Evolutionary conservation across 2,329 filamentous ascomycete species (phyloP).

Genomic region (Fusarium nanum): DNA sequence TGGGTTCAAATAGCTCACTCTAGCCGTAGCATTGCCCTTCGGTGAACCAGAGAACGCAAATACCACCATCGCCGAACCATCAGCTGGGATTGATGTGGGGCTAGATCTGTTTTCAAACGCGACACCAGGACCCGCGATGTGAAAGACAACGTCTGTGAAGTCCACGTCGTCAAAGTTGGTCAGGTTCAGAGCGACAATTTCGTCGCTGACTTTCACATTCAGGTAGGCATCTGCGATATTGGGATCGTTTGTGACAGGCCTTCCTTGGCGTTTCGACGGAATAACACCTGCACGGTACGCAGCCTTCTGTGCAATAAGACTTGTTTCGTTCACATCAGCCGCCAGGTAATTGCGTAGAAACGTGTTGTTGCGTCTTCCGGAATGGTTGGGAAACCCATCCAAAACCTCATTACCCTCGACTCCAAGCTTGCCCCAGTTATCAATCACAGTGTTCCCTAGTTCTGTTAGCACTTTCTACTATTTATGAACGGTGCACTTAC

Average conservation of each 20-base stretch:
- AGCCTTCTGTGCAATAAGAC: background rate
- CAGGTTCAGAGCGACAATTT: background rate
- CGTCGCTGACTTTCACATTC: background rate
- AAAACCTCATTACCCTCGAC: background rate
- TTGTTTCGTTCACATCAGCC: background rate
- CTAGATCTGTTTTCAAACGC: background rate
- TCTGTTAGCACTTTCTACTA: background rate
- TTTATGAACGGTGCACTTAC: rapidly evolving
- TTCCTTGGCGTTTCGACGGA: background rate
- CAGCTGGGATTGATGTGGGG: background rate
- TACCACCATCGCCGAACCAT: background rate
- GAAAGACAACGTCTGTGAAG: background rate
- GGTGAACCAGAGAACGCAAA: background rate
- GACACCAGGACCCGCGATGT: background rate
- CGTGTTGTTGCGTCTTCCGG: slow-evolving; percentile 3
- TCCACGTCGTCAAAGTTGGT: slow-evolving; percentile 11
- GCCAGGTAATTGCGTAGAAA: slow-evolving; percentile 9
- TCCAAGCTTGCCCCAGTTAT: slow-evolving; percentile 12
- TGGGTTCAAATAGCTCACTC: background rate
- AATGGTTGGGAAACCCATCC: slow-evolving; percentile 2
- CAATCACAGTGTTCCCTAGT: background rate
- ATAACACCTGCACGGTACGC: background rate
- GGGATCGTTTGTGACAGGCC: background rate
- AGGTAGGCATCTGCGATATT: background rate
- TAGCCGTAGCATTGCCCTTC: background rate